These are phyloP conservation scores for Sclerotinia sclerotiorum DNA, from an alignment of 2,329 filamentous ascomycete genomes.

Conservation along the genomic window DNA sequence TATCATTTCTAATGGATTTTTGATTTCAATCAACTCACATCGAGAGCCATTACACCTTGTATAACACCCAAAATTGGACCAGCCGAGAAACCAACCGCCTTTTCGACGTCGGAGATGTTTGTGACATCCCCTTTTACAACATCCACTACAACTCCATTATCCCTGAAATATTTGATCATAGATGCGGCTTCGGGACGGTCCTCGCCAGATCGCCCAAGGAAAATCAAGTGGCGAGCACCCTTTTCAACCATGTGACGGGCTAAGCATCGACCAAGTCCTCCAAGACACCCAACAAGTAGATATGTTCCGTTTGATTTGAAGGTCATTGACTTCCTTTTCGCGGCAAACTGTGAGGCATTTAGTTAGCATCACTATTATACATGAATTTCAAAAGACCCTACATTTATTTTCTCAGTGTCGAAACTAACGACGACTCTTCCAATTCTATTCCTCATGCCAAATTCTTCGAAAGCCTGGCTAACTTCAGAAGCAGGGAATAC, in stretches of 20 bases:
- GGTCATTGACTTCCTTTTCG: conserved; percentile 9
- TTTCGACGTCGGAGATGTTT: background rate
- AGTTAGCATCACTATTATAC: background rate
- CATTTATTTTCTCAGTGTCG: conserved; percentile 6
- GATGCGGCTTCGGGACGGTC: conserved; percentile 16
- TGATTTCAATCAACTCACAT: background rate
- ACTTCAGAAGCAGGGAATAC: conserved; percentile 3
- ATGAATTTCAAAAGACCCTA: background rate
- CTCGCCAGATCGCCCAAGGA: conserved; percentile 19
- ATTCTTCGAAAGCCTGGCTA: conserved; percentile 4
- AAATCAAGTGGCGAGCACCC: conserved; percentile 17
- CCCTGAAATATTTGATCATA: conserved; percentile 16
- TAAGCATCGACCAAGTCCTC: conserved; percentile 29
- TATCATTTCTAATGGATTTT: background rate
- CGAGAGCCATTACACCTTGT: conserved; percentile 26
- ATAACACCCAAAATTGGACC: conserved; percentile 35
- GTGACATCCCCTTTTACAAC: conserved; percentile 17
- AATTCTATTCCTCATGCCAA: conserved; percentile 6
- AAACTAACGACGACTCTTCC: conserved; percentile 15
- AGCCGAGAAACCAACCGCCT: conserved; percentile 33
- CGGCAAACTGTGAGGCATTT: background rate
- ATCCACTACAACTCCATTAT: background rate
- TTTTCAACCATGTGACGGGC: conserved; percentile 24
- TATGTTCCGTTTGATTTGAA: conserved; percentile 21
- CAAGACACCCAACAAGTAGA: conserved; percentile 27